Evolutionary conservation across 2,329 filamentous ascomycete genomes (phyloP).

Genomic region (Penicillium vulpinum): DNA sequence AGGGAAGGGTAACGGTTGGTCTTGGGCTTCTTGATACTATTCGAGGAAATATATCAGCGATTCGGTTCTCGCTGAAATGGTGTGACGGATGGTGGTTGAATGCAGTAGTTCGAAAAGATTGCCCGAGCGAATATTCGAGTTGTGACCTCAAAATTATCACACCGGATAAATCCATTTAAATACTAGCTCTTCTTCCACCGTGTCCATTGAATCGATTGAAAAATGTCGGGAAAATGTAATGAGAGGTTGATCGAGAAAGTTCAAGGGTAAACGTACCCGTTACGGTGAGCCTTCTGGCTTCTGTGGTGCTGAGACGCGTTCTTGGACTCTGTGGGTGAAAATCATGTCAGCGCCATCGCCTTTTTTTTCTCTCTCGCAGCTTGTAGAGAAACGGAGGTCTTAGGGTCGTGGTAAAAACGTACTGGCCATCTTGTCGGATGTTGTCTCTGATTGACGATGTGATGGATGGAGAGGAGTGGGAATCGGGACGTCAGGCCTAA

Average conservation of each 20-base stretch:
- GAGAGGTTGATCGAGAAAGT: constrained; percentile 6
- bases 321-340: constrained; percentile 78
- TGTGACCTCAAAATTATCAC: not conserved
- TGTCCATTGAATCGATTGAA: not conserved
- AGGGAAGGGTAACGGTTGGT: constrained; percentile 98
- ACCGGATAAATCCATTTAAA: not conserved
- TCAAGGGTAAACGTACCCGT: constrained; percentile 70
- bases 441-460: constrained; percentile 43
- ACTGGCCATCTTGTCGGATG: constrained; percentile 51
- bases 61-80: constrained; percentile 4
- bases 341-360: constrained; percentile 29
- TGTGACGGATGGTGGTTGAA: not conserved
- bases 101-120: constrained; percentile 3
- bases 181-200: not conserved
- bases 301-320: constrained; percentile 99
- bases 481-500: constrained; percentile 34
- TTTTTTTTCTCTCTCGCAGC: constrained; percentile 1
- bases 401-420: constrained; percentile 28
- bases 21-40: constrained; percentile 99
- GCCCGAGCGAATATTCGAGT: constrained; percentile 4
- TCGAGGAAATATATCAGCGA: constrained; percentile 27
- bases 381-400: not conserved
- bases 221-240: not conserved
- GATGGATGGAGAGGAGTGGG: constrained; percentile 36
- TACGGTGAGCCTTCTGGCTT: constrained; percentile 97